Base-by-base conservation (phyloP, 2,329 filamentous ascomycete species). In the Diaporthe sp. region DNA sequence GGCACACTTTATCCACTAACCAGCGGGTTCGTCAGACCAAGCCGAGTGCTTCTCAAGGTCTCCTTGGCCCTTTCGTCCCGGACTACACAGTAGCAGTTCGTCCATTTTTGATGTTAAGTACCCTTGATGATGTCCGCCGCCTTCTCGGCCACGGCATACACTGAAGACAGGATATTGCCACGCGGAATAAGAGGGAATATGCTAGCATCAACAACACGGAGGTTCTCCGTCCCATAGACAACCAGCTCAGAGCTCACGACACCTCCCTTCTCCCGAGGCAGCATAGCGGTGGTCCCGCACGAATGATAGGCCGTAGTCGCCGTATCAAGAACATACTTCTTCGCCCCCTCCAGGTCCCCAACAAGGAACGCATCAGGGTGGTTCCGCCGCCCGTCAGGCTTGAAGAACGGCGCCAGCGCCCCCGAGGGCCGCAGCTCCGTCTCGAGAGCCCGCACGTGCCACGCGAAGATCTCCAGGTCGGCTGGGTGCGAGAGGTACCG, bases 401-500 rank as follows among this genome's bases (percentile, higher is more conserved):
- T 81, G 37, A 85, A 77, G 79, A 81, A 84, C 57, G 81, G 77
- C 22, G 79, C 79, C 73, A 85, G 81, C 0, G 80, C 80, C 13
- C 78, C 77, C 76, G 82, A 71, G 8, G 72, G 67, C 13, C 75
- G 76, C 31, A 79, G 57, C 44, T 72, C 80, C 34, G 60, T 68
- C 2, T 82, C 80, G 58, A 85, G 78, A 75, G 82, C 78, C 37
- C 81, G 83, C 1, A 83, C 79, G 15, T 83, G 82, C 1, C 79
- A 76, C 2, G 79, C 82, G 31, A 88, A 83, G 46, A 80, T 87
- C 80, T 88, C 87, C 53, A 90, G 80, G 76, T 90, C 89, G 65
- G 88, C 84, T 5, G 88, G 86, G 73, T 88, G 80, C 13, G 85
- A 86, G 76, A 91, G 86, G 81, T 86, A 90, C 19, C 87, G 85